Conservation (phyloP, 192 early-diverging fungal genomes). For the Backusella westeae region DNA sequence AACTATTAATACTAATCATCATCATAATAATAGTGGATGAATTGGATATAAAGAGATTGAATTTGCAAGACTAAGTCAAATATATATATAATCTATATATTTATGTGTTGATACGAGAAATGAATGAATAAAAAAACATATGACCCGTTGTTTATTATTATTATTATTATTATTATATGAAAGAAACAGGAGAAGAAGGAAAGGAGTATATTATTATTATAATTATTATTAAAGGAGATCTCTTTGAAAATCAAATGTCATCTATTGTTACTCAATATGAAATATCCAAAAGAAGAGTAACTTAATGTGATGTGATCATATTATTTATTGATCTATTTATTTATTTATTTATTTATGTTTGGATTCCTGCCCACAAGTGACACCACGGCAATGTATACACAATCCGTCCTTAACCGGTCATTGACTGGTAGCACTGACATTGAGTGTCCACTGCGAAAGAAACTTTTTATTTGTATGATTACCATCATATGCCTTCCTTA, state of each 20-base stretch:
- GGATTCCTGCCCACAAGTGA: not conserved
- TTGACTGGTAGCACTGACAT: too few relatives aligned
- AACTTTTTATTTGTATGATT: too few relatives aligned
- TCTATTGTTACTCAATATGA: not conserved
- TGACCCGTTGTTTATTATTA: not conserved
- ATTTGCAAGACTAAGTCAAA: not conserved
- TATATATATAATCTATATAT: not conserved
- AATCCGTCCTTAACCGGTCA: too few relatives aligned
- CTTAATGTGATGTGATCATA: not conserved
- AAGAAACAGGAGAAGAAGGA: not conserved
- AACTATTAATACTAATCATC: not conserved
- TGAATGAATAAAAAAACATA: too few relatives aligned
- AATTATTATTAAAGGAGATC: not conserved
- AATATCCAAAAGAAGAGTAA: not conserved
- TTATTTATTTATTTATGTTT: not conserved
- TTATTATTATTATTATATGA: not conserved
- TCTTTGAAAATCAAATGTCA: not conserved
- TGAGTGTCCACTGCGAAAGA: too few relatives aligned
- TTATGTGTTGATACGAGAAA: too few relatives aligned
- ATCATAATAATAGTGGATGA: not conserved
- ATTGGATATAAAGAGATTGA: not conserved
- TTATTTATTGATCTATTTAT: not conserved
- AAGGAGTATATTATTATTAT: too few relatives aligned
- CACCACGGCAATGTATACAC: too few relatives aligned
- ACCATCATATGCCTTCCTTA: too few relatives aligned